phyloP scores from a whole-genome alignment of 1,139 yeast species.

The Suhomyces chickasaworum region DNA sequence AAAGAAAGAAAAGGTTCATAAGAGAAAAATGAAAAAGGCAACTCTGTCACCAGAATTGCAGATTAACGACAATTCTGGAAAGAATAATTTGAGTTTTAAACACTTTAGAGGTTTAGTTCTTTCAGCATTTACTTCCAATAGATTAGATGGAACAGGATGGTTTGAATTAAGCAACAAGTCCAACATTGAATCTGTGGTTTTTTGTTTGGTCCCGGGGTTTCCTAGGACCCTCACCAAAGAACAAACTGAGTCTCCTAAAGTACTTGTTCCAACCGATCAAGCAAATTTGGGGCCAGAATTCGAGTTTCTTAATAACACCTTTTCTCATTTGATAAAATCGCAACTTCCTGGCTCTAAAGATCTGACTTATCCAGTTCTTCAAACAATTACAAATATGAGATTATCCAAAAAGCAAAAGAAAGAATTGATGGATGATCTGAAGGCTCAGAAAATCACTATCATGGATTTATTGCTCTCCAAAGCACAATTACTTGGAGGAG shows the following conservation, averaged over 20 bases:
- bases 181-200: constrained; percentile 46
- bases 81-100: constrained; percentile 31
- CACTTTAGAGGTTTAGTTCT: constrained; percentile 57
- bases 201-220: constrained; percentile 70
- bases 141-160: constrained; percentile 8
- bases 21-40: constrained; percentile 38
- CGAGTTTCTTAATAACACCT: constrained; percentile 39
- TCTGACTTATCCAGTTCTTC: constrained; percentile 54
- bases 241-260: neutral
- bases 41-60: constrained; percentile 32
- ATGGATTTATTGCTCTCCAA: constrained; percentile 53
- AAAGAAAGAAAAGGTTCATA: constrained; percentile 31
- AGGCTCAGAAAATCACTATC: constrained; percentile 47
- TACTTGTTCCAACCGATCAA: constrained; percentile 12
- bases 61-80: constrained; percentile 17
- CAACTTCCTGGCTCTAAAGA: constrained; percentile 65
- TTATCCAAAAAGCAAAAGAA: constrained; percentile 57
- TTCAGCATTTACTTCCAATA: constrained; percentile 5
- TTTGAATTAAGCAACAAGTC: constrained; percentile 8
- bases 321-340: constrained; percentile 46
- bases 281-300: constrained; percentile 29
- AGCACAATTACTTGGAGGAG: constrained; percentile 48
- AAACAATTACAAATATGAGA: constrained; percentile 57
- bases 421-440: constrained; percentile 32
- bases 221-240: constrained; percentile 21